Evolutionary conservation across 805 yeast genomes (phyloP).

Genomic region (Pichia insulana): DNA sequence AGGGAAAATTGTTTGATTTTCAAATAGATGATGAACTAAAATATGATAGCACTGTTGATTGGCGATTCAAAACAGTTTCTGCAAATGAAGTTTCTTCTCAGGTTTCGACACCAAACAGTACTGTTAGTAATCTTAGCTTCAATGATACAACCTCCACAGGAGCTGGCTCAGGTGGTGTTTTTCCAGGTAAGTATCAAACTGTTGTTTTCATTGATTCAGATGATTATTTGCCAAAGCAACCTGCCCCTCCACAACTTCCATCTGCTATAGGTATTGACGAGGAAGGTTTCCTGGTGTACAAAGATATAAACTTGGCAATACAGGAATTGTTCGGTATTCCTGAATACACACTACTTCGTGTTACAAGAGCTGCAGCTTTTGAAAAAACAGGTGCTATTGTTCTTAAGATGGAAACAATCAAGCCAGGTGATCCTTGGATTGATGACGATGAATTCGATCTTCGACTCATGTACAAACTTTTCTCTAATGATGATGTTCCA

Average conservation of each 20-base stretch:
- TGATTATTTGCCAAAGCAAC: not conserved
- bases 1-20: constrained; percentile 4
- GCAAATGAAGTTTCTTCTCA: not conserved
- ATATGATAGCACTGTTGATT: constrained; percentile 7
- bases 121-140: no score
- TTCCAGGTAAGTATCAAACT: constrained; percentile 15
- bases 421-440: constrained; percentile 41
- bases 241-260: constrained; percentile 3
- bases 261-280: constrained; percentile 13
- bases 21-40: constrained; percentile 6
- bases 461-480: constrained; percentile 7
- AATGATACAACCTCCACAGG: not conserved
- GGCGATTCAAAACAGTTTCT: constrained; percentile 10
- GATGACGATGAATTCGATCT: constrained; percentile 38
- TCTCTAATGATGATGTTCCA: constrained; percentile 5
- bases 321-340: constrained; percentile 32
- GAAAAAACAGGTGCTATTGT: constrained; percentile 44
- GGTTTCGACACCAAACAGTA: not conserved
- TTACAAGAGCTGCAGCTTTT: constrained; percentile 46
- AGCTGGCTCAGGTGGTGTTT: constrained; percentile 1
- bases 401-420: constrained; percentile 45
- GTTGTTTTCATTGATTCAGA: constrained; percentile 13
- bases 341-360: constrained; percentile 39
- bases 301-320: constrained; percentile 38
- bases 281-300: constrained; percentile 14